phyloP scores from a whole-genome alignment of 1,139 yeast species.

The Geotrichum restrictum region DNA sequence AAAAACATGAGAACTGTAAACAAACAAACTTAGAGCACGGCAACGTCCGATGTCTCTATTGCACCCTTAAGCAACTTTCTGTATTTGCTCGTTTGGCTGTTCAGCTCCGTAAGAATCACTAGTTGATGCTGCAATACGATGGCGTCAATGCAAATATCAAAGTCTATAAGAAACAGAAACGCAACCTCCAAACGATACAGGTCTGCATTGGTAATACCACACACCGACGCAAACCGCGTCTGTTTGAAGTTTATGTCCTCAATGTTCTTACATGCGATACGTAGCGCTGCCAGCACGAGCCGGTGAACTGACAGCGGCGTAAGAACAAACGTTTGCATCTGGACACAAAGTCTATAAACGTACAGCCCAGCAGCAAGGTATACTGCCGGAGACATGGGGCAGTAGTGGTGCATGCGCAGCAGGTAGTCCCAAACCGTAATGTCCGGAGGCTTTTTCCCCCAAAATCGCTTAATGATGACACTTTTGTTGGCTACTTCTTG shows the following conservation, averaged over 20 bases:
- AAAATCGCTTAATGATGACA: conserved; percentile 36
- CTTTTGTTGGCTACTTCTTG: conserved; percentile 6
- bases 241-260: conserved; percentile 54
- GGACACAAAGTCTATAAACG: conserved; percentile 38
- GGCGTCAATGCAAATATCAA: conserved; percentile 38
- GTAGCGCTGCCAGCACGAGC: conserved; percentile 46
- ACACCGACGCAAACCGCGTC: conserved; percentile 50
- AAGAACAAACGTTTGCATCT: conserved; percentile 37
- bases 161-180: conserved; percentile 42
- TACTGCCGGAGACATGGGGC: conserved; percentile 45
- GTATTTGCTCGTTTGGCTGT: conserved; percentile 23
- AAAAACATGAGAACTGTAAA: not conserved
- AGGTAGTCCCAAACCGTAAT: conserved; percentile 40
- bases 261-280: conserved; percentile 49
- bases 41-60: conserved; percentile 27
- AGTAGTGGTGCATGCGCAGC: conserved; percentile 43
- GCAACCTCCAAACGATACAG: conserved; percentile 49
- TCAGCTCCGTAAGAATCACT: conserved; percentile 28
- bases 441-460: conserved; percentile 40
- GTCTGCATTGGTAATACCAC: conserved; percentile 48
- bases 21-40: not conserved
- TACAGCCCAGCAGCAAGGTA: conserved; percentile 42
- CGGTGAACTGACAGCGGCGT: conserved; percentile 47
- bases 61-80: conserved; percentile 11
- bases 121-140: conserved; percentile 32